Base-by-base conservation (phyloP, 1,284 basidiomycete genomes). In the Leccinum solheimii region DNA sequence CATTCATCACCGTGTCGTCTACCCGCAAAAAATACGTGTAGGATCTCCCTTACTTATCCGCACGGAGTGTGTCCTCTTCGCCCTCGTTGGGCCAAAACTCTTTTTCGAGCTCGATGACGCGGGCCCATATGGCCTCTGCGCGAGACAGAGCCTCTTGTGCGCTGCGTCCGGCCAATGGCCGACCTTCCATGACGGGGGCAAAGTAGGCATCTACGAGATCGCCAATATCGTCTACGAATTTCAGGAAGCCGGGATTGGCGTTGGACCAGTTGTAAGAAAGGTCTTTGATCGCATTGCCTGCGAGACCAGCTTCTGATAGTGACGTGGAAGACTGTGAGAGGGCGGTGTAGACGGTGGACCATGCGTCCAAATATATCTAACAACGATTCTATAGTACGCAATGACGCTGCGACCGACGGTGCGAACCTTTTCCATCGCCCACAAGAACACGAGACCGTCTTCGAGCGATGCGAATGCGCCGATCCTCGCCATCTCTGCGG, bases 401-500 rank as follows among this genome's bases (percentile, higher is more conserved):
- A 27, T 2, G 27, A 50, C 2, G 1, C 2, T 30, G 40, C n/a
- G 8, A 14, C 4, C 3, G 14, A n/a, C 3, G 27, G 5, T 27
- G 1, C n/a, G 3, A 0, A 72, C 71, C 76, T 83, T 81, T 72
- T 91, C 90, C 89, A 91, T 91, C 1, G 87, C 87, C 88, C 89
- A 91, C 16, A 92, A 72, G 64, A 91, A 86, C 5, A 90, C 78
- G 19, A 92, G 71, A 1, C 86, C 86, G 56, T 91, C 88, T 59
- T 85, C 80, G n/a, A 88, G 68, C 0, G 76, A 77, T 9, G 80
- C 81, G 13, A 76, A 67, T 1, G 78, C 75, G 0, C 80, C 78
- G 0, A 86, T 72, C 5, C 83, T 76, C 10, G 79, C 80, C 86
- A 91, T 87, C 74, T 88, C 88, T 19, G 88, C 87, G 0, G 85